Evolutionary conservation across 176 grass and related monocot genomes (phyloP), one percentile per base, ranked within the genome.

Genomic region (Panicum miliaceum): DNA sequence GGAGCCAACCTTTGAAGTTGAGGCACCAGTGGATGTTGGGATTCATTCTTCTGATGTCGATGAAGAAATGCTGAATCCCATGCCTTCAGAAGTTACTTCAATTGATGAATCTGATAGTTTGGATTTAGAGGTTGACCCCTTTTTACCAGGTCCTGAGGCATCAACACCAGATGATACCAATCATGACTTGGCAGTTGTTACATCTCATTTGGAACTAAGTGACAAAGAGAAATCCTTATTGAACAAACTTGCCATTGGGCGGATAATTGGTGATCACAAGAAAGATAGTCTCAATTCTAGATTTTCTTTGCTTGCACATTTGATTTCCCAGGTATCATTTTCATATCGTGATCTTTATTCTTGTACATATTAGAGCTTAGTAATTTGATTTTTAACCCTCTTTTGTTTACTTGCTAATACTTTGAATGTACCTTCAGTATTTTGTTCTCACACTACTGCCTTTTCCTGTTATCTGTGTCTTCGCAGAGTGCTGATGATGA

Each of bases 321-420:
- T 99, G 91, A 73, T 99, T 87, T 69, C 90, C 56, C 97, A 96
- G 93, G 97, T 96, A 89, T 65, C 62, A 41, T 78, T 89, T 84
- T 71, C n/a, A 26, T 57, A 29, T 84, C 34, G 19, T 82, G 14
- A 66, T 54, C 19, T 85, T 72, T 89, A 48, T n/a, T 75, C 72
- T 26, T 50, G 23, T 81, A 66, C 23, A 77, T 56, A 51, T 71
- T 79, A 37, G 45, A 61, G 23, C 41, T 18, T 64, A 64, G 4
- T 61, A 81, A 27, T 66, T 53, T 8, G 0, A 7, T 16, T 38
- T 22, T 56, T 4, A 48, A 64, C 26, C 38, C 2, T 47, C 61
- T 63, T 50, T 25, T 57, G 14, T 68, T 89, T 72, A 78, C 25
- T 64, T 81, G 41, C 51, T 75, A 75, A 73, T 67, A 50, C 70